phyloP scores from a whole-genome alignment of 2,329 filamentous ascomycete genomes.

The Cytospora piceicola region DNA sequence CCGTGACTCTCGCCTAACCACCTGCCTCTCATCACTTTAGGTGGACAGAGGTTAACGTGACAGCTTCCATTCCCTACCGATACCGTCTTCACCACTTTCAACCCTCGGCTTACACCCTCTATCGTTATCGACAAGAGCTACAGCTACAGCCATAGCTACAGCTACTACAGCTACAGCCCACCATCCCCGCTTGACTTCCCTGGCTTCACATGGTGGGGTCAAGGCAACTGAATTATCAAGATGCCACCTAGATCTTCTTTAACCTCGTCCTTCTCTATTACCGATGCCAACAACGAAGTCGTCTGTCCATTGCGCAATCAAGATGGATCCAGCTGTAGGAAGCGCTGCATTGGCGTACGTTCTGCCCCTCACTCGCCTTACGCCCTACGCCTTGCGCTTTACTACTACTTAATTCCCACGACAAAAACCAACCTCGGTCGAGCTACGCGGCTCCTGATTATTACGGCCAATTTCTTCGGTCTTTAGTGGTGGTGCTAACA shows the following conservation, averaged over 20 bases:
- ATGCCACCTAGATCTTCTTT: constrained; percentile 91
- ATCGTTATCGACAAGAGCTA: constrained; percentile 36
- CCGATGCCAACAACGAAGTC: constrained; percentile 92
- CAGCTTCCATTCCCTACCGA: constrained; percentile 32
- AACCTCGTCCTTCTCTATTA: constrained; percentile 89
- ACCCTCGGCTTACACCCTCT: constrained; percentile 23
- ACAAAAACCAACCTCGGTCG: constrained; percentile 1
- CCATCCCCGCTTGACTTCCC: constrained; percentile 2
- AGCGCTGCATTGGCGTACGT: constrained; percentile 95
- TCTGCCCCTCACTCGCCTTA: constrained; percentile 20
- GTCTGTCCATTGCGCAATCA: constrained; percentile 95
- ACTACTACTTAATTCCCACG: constrained; percentile 24
- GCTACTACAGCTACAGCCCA: constrained; percentile 14
- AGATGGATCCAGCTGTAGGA: constrained; percentile 95
- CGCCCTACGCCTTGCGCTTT: constrained; percentile 20
- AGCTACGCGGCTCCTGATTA: neutral
- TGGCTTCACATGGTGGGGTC: constrained; percentile 58
- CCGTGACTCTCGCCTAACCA: constrained; percentile 15
- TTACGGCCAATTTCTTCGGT: neutral
- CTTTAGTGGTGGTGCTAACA: constrained; percentile 30
- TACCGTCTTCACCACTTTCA: constrained; percentile 9
- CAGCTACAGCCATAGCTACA: constrained; percentile 31
- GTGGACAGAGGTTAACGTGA: constrained; percentile 34
- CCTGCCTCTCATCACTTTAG: constrained; percentile 29
- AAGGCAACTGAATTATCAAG: constrained; percentile 41